phyloP scores from a whole-genome alignment of 345 rosid genomes.

The Lumnitzera racemosa region DNA sequence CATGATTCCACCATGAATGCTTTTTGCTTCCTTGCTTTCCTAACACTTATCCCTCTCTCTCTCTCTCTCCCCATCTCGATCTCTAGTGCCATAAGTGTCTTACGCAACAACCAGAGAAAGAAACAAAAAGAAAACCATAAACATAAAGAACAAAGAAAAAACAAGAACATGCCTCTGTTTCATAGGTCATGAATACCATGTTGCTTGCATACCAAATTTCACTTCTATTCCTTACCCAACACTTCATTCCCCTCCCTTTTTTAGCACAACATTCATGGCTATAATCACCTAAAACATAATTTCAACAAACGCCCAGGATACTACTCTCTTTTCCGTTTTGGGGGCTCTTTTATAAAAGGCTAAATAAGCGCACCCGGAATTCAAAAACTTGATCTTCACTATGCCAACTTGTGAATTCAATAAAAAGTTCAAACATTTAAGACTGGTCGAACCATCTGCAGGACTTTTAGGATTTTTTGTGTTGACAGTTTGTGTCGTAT shows the following conservation, averaged over 20 bases:
- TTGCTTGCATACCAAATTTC: no score
- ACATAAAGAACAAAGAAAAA: background rate
- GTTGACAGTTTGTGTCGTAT: conserved; percentile 8
- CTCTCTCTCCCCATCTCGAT: conserved; percentile 1
- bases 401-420: background rate
- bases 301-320: background rate
- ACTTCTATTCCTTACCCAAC: conserved; percentile 1
- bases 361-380: no score
- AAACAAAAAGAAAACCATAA: conserved; percentile 2
- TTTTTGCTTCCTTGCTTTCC: conserved; percentile 13
- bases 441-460: conserved; percentile 7
- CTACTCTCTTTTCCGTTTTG: background rate
- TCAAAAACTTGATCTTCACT: no score
- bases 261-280: background rate
- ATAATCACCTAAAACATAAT: background rate
- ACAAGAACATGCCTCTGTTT: background rate
- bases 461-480: conserved; percentile 8
- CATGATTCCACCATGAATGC: conserved; percentile 7
- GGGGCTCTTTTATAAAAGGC: no score
- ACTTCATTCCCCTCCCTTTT: background rate
- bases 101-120: conserved; percentile 11
- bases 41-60: conserved; percentile 8
- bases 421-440: conserved; percentile 9
- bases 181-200: no score
- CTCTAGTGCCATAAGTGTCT: conserved; percentile 1